phyloP scores from a whole-genome alignment of 768 basidiomycete species.

The Termitomyces sp. region DNA sequence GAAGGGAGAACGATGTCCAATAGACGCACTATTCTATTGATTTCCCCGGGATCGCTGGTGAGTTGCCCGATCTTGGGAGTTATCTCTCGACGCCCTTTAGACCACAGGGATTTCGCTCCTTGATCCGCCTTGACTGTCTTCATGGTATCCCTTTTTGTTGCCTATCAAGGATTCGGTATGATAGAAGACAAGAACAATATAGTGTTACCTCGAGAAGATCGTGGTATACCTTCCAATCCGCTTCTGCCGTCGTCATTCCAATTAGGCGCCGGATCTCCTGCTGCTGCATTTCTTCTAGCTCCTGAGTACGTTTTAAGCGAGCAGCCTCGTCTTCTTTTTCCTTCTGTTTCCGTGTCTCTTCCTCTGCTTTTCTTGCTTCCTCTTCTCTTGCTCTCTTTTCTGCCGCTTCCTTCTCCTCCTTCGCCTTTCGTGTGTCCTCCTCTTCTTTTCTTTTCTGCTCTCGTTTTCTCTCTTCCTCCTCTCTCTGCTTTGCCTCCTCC shows the following conservation, averaged over 20 bases:
- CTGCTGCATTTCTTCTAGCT: constrained; percentile 18
- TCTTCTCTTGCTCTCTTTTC: constrained; percentile 38
- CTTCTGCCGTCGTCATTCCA: constrained; percentile 48
- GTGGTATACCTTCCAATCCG: constrained; percentile 63
- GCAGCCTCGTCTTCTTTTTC: constrained; percentile 28
- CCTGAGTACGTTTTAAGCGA: constrained; percentile 27
- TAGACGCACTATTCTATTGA: constrained; percentile 56
- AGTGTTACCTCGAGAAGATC: constrained; percentile 45
- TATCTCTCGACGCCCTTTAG: constrained; percentile 65
- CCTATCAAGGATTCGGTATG: constrained; percentile 26
- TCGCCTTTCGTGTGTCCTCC: constrained; percentile 32
- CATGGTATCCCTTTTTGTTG: constrained; percentile 61
- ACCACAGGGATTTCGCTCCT: constrained; percentile 55
- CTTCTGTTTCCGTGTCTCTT: constrained; percentile 33
- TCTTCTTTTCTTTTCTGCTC: constrained; percentile 43
- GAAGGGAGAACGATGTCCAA: constrained; percentile 4
- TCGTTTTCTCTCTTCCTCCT: constrained; percentile 41
- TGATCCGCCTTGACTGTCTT: constrained; percentile 55
- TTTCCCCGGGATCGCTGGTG: constrained; percentile 60
- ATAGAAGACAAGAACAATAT: background rate
- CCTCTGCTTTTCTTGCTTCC: constrained; percentile 26
- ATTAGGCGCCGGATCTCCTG: constrained; percentile 26
- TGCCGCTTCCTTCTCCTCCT: constrained; percentile 44
- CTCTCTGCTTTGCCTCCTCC: constrained; percentile 45
- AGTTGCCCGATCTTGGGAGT: constrained; percentile 86